A percentile compares a stretch with the other conserved stretches of the same genome.
Evolutionary conservation across 805 yeast species (phyloP).

Genomic region (Blastobotrys terrestris): DNA sequence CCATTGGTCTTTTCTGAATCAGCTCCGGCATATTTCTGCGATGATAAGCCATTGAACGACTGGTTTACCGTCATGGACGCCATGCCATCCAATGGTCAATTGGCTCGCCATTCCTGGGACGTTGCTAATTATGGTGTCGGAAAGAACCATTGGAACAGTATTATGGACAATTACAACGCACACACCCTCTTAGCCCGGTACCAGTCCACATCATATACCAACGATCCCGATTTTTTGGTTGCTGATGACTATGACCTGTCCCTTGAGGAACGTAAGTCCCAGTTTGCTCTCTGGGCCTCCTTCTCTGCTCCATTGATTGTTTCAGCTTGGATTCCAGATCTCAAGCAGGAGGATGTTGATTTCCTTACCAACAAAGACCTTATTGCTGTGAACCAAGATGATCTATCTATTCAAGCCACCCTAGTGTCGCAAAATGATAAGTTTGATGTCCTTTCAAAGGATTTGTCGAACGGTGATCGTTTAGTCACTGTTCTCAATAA

Average conservation of each 20-base stretch:
- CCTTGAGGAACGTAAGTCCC: conserved; percentile 24
- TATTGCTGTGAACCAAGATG: conserved; percentile 5
- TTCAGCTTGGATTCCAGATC: neutral
- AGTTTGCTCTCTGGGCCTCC: conserved; percentile 28
- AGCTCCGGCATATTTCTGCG: conserved; percentile 25
- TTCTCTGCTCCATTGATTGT: conserved; percentile 25
- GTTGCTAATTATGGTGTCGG: neutral
- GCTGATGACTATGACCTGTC: conserved; percentile 26
- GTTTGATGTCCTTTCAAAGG: neutral
- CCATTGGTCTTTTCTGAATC: conserved; percentile 25
- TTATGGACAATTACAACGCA: conserved; percentile 17
- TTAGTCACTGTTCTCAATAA: conserved; percentile 2
- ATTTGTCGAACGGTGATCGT: conserved; percentile 5
- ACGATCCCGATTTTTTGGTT: conserved; percentile 27
- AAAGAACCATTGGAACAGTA: neutral
- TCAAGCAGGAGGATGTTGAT: neutral
- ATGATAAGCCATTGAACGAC: neutral
- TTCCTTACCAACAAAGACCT: conserved; percentile 2
- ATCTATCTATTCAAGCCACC: conserved; percentile 2
- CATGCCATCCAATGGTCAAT: conserved; percentile 1
- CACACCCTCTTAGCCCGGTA: conserved; percentile 20
- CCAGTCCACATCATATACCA: conserved; percentile 23
- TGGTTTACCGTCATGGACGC: conserved; percentile 3
- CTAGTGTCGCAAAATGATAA: neutral
- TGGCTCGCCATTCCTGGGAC: conserved; percentile 1